phyloP scores from a whole-genome alignment of 805 yeast genomes.

The Saccharomyces paradoxus region DNA sequence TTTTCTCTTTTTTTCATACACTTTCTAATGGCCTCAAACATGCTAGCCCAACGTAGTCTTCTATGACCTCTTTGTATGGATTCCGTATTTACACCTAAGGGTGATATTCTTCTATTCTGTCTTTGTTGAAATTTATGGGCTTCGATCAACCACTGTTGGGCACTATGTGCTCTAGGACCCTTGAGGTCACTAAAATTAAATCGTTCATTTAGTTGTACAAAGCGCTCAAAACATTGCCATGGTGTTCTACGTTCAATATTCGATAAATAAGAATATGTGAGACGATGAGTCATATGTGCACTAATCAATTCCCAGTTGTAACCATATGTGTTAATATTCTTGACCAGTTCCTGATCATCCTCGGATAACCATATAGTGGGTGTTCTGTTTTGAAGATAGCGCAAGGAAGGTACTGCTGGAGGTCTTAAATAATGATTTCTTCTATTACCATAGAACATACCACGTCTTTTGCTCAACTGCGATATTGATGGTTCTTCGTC shows the following conservation, averaged over 20 bases:
- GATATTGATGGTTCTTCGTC: constrained; percentile 35
- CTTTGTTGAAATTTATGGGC: constrained; percentile 84
- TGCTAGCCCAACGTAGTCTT: constrained; percentile 88
- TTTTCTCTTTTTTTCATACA: constrained; percentile 82
- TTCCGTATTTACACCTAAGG: constrained; percentile 88
- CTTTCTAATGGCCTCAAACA: constrained; percentile 92
- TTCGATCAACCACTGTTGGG: constrained; percentile 87
- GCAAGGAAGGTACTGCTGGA: constrained; percentile 82
- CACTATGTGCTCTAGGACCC: constrained; percentile 74
- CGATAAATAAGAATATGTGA: constrained; percentile 66
- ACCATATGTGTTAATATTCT: constrained; percentile 74
- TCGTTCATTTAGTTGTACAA: constrained; percentile 83
- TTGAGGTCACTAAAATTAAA: constrained; percentile 81
- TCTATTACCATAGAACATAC: constrained; percentile 42
- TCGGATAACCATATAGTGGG: constrained; percentile 96
- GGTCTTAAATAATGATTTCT: constrained; percentile 65
- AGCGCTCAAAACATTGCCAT: constrained; percentile 97
- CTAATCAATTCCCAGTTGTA: constrained; percentile 93
- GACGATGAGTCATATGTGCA: constrained; percentile 60
- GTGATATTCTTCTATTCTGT: constrained; percentile 81
- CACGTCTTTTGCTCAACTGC: constrained; percentile 32
- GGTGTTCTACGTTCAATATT: constrained; percentile 93
- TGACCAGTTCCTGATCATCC: constrained; percentile 75
- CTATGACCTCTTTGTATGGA: constrained; percentile 90
- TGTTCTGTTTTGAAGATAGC: constrained; percentile 70